A percentile compares a stretch with the other conserved stretches of the same genome.
phyloP scores from a whole-genome alignment of 2,329 filamentous ascomycete species.

The Claviceps fusiformis region DNA sequence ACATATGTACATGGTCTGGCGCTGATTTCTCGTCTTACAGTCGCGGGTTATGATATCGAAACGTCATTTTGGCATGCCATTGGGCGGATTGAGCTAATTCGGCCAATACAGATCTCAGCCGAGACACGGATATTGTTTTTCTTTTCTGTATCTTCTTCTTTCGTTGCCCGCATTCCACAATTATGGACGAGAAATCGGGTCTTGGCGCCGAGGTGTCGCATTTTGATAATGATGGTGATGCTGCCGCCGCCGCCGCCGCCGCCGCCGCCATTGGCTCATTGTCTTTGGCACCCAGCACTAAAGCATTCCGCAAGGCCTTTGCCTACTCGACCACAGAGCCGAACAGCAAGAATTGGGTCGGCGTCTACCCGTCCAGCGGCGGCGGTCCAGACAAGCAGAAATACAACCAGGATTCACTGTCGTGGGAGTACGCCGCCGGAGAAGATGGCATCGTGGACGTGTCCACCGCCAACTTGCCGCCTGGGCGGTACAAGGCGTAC shows the following conservation, averaged over 20 bases:
- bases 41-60: no score
- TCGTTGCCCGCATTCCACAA: not conserved
- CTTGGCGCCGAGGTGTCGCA: not conserved
- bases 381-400: constrained; percentile 19
- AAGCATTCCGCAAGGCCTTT: constrained; percentile 8
- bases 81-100: no score
- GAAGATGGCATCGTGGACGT: constrained; percentile 14
- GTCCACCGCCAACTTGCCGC: constrained; percentile 9
- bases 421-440: constrained; percentile 19
- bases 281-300: not conserved
- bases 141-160: no score
- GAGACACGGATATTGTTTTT: not conserved
- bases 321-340: constrained; percentile 16
- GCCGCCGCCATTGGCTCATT: not conserved
- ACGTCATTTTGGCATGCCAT: no score
- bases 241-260: no score
- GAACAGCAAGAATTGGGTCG: constrained; percentile 22
- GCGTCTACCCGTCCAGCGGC: constrained; percentile 18
- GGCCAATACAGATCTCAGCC: not conserved
- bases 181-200: not conserved
- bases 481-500: constrained; percentile 21
- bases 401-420: constrained; percentile 13
- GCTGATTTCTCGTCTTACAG: no score
- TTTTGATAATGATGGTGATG: not conserved
- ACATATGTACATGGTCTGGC: no score